A percentile compares a stretch with the other conserved stretches of the same genome.
These are phyloP conservation scores for Urochloa ruziziensis DNA, from an alignment of 176 grass and related monocot genomes.

Conservation along the genomic window DNA sequence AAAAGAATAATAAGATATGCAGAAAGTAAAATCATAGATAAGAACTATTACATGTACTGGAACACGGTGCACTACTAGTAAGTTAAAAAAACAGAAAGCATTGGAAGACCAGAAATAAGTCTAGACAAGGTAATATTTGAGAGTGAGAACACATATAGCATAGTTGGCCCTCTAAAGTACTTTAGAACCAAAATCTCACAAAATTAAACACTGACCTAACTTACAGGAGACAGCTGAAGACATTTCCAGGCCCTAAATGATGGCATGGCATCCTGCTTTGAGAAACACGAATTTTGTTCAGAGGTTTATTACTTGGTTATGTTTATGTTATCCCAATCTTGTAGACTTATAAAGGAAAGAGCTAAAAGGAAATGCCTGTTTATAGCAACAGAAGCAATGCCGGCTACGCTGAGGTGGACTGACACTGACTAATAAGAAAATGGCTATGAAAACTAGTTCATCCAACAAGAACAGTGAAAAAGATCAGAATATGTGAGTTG, in stretches of 20 bases:
- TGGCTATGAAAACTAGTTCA: slow-evolving; percentile 9
- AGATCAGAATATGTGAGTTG: neutral
- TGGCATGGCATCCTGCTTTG: slow-evolving; percentile 75
- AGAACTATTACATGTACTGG: neutral
- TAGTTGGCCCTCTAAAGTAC: slow-evolving; percentile 24
- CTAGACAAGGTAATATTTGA: neutral
- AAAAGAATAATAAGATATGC: neutral
- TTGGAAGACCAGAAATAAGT: slow-evolving; percentile 14
- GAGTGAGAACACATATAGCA: slow-evolving; percentile 19
- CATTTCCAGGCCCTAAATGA: slow-evolving; percentile 72
- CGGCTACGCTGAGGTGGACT: slow-evolving; percentile 18
- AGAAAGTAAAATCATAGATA: neutral
- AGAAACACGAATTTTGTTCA: slow-evolving; percentile 77
- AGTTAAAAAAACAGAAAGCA: slow-evolving; percentile 5
- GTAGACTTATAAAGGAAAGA: slow-evolving; percentile 49
- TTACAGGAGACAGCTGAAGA: slow-evolving; percentile 72
- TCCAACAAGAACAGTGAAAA: slow-evolving; percentile 25
- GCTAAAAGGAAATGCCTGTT: slow-evolving; percentile 45
- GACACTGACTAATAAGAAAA: slow-evolving; percentile 33
- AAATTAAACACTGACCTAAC: slow-evolving; percentile 77
- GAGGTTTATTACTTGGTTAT: slow-evolving; percentile 48
- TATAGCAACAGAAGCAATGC: slow-evolving; percentile 48
- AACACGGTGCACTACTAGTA: neutral
- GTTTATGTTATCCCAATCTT: slow-evolving; percentile 48
- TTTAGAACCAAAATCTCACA: slow-evolving; percentile 52